Evolutionary conservation across 2,329 filamentous ascomycete genomes (phyloP).

Genomic region (Xylaria sp.): DNA sequence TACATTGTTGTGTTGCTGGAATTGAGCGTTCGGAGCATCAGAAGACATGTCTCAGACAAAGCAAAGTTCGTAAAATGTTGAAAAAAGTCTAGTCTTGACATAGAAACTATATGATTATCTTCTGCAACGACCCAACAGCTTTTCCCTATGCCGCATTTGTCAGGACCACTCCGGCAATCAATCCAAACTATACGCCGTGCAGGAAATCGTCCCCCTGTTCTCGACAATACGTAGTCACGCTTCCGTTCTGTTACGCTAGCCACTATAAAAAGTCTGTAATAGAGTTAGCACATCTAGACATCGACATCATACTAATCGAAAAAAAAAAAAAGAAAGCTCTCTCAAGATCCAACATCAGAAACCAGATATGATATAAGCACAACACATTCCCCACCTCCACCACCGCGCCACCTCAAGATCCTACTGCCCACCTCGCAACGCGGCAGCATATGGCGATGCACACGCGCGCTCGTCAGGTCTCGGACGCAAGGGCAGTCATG

Average conservation of each 20-base stretch:
- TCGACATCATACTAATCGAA: conserved; percentile 1
- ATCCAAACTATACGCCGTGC: not conserved
- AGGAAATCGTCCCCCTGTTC: not conserved
- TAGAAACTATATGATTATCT: conserved; percentile 7
- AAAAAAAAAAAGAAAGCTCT: conserved; percentile 13
- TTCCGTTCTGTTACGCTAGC: too few species aligned
- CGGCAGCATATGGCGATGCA: conserved; percentile 52
- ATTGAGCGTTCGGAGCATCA: not conserved
- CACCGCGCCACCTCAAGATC: conserved; percentile 37
- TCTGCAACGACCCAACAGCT: not conserved
- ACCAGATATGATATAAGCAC: conserved; percentile 46
- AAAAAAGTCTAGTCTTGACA: not conserved
- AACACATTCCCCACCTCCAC: conserved; percentile 49
- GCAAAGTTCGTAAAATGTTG: not conserved
- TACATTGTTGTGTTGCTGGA: not conserved
- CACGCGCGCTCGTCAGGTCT: conserved; percentile 44
- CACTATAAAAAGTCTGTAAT: too few species aligned
- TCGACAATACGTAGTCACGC: not conserved
- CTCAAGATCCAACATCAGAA: conserved; percentile 35
- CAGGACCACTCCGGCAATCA: not conserved
- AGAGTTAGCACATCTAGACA: conserved; percentile 17
- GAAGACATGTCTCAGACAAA: conserved; percentile 1
- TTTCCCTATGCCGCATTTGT: not conserved
- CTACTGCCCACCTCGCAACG: conserved; percentile 38
- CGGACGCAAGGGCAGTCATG: conserved; percentile 29